Evolutionary conservation across 805 yeast species (phyloP).

Genomic region (Candida ponderosae): DNA sequence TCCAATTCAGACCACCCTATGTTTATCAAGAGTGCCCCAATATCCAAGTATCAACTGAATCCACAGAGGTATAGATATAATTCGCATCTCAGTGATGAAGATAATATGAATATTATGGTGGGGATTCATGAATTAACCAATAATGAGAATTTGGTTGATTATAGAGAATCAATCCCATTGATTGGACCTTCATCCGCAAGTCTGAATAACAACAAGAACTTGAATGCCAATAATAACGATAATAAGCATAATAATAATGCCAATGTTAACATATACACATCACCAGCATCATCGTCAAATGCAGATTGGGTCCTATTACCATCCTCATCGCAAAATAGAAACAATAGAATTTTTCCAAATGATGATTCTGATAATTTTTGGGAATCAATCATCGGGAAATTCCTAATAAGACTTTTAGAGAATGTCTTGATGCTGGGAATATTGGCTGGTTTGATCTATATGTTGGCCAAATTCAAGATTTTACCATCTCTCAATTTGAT

Average conservation of each 20-base stretch:
- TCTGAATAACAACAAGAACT: constrained; percentile 8
- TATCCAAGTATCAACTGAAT: constrained; percentile 43
- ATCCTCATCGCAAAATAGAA: too few relatives aligned
- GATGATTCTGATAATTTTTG: constrained; percentile 7
- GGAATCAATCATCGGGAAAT: constrained; percentile 19
- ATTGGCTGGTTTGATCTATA: constrained; percentile 16
- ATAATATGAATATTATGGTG: constrained; percentile 32
- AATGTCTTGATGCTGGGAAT: constrained; percentile 30
- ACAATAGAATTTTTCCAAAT: constrained; percentile 6
- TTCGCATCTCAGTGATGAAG: background rate
- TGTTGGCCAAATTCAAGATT: constrained; percentile 22
- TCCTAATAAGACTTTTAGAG: constrained; percentile 28
- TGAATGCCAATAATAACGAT: constrained; percentile 5
- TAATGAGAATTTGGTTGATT: background rate
- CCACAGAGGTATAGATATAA: background rate
- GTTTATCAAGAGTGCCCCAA: constrained; percentile 71
- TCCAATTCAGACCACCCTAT: constrained; percentile 74
- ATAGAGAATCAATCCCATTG: background rate
- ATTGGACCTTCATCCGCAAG: background rate
- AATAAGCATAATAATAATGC: constrained; percentile 1
- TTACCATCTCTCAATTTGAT: constrained; percentile 24
- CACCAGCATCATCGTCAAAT: constrained; percentile 8
- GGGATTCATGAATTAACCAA: constrained; percentile 13
- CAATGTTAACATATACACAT: constrained; percentile 4
- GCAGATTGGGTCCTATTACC: constrained; percentile 4